Evolutionary conservation across 352 stramenopile species (phyloP).

Genomic region (Blastocystis hominis): DNA sequence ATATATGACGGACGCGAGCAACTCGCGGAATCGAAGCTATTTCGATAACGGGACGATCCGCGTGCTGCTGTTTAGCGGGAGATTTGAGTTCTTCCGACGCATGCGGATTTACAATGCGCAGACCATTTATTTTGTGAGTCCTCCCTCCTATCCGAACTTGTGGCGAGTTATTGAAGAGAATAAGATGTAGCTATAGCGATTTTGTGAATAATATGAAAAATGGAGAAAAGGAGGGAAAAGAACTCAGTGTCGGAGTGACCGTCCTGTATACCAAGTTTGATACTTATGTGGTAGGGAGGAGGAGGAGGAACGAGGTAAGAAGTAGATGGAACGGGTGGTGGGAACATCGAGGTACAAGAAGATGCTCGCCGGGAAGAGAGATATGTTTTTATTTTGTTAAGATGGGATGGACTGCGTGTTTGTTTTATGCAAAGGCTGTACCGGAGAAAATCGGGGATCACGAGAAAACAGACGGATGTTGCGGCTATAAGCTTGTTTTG

Average conservation of each 20-base stretch:
- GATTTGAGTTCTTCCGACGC: slow-evolving; percentile 42
- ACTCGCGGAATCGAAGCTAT: slow-evolving; percentile 20
- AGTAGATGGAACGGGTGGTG: slow-evolving; percentile 50
- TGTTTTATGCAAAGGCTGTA: too few relatives aligned
- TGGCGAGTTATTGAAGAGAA: neutral
- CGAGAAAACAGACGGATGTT: too few relatives aligned
- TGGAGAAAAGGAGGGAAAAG: neutral
- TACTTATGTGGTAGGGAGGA: neutral
- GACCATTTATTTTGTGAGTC: slow-evolving; percentile 43
- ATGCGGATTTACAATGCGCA: slow-evolving; percentile 22
- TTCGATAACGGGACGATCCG: slow-evolving; percentile 54
- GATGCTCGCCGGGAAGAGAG: slow-evolving; percentile 39
- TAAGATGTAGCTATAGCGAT: slow-evolving; percentile 27
- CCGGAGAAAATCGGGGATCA: too few relatives aligned
- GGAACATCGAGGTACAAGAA: slow-evolving; percentile 48
- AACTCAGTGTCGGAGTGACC: slow-evolving; percentile 37
- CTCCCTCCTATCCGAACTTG: slow-evolving; percentile 31
- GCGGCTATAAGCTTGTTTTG: too few relatives aligned
- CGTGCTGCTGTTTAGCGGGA: slow-evolving; percentile 41
- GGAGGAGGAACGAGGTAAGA: neutral
- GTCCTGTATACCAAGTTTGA: slow-evolving; percentile 38
- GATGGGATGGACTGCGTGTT: too few relatives aligned
- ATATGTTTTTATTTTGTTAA: slow-evolving; percentile 53
- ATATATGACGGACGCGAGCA: slow-evolving; percentile 6
- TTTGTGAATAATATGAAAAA: slow-evolving; percentile 48